Percentiles rank a stretch among this genome's conserved stretches.
Evolutionary conservation across 176 grass and related monocot genomes (phyloP).

Genomic region (Microstegium vimineum): DNA sequence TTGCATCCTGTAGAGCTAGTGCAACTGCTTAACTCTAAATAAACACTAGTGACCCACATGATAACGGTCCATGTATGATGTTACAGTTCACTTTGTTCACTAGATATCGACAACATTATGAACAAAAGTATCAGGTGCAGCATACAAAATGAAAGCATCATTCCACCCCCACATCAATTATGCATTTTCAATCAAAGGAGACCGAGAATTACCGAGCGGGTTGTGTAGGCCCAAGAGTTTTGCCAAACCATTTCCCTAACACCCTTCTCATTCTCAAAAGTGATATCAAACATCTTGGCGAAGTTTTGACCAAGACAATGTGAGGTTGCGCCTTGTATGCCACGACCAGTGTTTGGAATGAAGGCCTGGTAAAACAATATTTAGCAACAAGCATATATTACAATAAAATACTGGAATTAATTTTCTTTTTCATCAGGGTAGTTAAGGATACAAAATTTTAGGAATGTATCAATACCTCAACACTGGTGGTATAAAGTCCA

Average conservation of each 20-base stretch:
- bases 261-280: slow-evolving; percentile 93
- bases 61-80: too few species aligned
- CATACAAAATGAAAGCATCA: neutral
- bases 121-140: neutral
- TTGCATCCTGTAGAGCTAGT: neutral
- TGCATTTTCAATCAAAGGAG: neutral
- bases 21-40: neutral
- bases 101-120: neutral
- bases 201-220: slow-evolving; percentile 75
- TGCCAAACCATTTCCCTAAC: slow-evolving; percentile 92
- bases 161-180: neutral
- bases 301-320: slow-evolving; percentile 99
- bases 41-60: neutral
- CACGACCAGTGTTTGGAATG: slow-evolving; percentile 80
- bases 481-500: slow-evolving; percentile 88
- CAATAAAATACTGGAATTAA: neutral
- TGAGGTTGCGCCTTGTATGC: slow-evolving; percentile 93
- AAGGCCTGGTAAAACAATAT: slow-evolving; percentile 50
- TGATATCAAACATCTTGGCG: slow-evolving; percentile 95
- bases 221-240: slow-evolving; percentile 98
- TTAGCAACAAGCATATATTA: slow-evolving; percentile 5
- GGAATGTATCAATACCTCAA: slow-evolving; percentile 66
- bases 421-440: neutral
- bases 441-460: neutral
- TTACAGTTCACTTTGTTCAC: too few species aligned